phyloP scores from a whole-genome alignment of 139 green algal species.

The Chlorella sp. region DNA sequence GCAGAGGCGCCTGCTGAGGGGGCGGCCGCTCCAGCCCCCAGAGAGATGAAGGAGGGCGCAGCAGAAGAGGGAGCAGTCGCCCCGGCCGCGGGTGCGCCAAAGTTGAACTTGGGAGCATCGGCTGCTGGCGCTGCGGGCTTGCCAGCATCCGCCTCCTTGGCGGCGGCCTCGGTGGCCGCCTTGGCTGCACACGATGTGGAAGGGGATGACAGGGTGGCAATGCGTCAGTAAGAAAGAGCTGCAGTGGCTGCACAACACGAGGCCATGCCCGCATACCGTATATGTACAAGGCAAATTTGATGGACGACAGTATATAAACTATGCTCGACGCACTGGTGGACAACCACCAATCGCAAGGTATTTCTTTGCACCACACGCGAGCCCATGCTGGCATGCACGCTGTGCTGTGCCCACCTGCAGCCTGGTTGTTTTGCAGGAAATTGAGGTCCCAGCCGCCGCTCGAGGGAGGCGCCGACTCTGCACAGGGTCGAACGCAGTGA shows the following conservation, averaged over 20 bases:
- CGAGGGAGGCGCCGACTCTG: not conserved
- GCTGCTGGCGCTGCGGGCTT: not conserved
- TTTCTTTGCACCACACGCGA: not conserved
- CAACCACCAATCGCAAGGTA: no score
- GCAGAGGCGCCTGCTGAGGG: not conserved
- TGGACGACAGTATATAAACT: no score
- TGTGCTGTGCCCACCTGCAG: not conserved
- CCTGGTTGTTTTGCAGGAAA: conserved; percentile 38
- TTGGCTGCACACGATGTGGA: conserved; percentile 6
- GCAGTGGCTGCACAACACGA: not conserved
- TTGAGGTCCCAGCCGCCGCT: conserved; percentile 31
- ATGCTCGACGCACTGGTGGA: no score
- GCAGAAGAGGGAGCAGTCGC: not conserved
- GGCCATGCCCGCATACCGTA: not conserved
- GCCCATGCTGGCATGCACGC: not conserved
- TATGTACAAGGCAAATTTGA: not conserved
- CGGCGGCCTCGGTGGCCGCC: not conserved
- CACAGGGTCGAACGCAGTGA: not conserved
- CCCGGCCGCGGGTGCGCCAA: not conserved
- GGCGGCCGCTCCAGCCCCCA: not conserved
- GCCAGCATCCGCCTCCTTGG: conserved; percentile 8
- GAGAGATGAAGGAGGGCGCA: not conserved
- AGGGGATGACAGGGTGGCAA: not conserved
- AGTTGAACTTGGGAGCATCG: not conserved
- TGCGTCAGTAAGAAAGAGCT: not conserved